Evolutionary conservation across 306 rosid species (phyloP).

Genomic region (Citrullus mucosospermus): DNA sequence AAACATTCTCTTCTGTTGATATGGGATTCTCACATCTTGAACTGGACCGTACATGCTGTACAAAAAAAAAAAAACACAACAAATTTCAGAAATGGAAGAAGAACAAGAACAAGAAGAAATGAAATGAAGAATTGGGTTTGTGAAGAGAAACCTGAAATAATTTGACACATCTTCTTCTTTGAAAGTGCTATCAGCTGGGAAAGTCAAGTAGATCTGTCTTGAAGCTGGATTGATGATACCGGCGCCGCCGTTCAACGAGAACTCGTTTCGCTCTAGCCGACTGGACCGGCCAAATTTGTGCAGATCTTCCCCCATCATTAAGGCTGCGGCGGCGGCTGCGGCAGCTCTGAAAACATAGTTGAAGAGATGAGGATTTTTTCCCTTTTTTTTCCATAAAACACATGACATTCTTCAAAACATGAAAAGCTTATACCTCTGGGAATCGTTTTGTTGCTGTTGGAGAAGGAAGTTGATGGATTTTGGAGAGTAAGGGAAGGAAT

Average conservation of each 20-base stretch:
- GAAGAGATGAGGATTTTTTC: not conserved
- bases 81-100: not conserved
- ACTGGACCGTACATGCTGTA: slow-evolving; percentile 87
- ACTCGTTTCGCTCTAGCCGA: slow-evolving; percentile 60
- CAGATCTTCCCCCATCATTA: slow-evolving; percentile 80
- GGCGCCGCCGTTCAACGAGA: slow-evolving; percentile 28
- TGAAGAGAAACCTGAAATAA: slow-evolving; percentile 60
- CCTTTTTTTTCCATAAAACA: no score
- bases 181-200: slow-evolving; percentile 95
- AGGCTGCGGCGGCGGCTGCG: slow-evolving; percentile 45
- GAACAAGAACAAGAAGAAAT: no score
- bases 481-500: slow-evolving; percentile 55
- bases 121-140: not conserved
- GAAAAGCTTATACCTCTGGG: slow-evolving; percentile 42
- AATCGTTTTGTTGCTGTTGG: slow-evolving; percentile 69
- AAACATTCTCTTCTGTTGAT: slow-evolving; percentile 97
- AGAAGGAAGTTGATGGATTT: slow-evolving; percentile 67
- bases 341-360: not conserved
- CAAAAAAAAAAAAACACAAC: not conserved
- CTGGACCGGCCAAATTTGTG: slow-evolving; percentile 53
- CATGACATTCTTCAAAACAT: not conserved
- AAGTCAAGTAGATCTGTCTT: slow-evolving; percentile 94
- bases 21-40: slow-evolving; percentile 98
- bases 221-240: slow-evolving; percentile 79
- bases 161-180: slow-evolving; percentile 94